Evolutionary conservation across 371 early-diverging fungal genomes (phyloP).

Genomic region (Mucor racemosus): DNA sequence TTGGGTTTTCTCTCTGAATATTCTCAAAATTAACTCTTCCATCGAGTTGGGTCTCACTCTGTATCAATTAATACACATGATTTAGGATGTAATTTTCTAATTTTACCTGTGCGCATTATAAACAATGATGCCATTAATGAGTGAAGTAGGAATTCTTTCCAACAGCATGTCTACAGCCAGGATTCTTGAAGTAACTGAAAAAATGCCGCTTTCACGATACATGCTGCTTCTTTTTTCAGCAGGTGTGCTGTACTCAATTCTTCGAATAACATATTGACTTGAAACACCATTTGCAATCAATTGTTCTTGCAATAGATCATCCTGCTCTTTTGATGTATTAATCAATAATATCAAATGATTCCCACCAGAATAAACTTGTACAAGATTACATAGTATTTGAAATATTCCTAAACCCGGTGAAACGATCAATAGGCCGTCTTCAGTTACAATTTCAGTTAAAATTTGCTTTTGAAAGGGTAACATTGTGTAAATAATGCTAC

Average conservation of each 20-base stretch:
- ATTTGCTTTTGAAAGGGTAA: constrained; percentile 77
- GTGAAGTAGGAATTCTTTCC: constrained; percentile 72
- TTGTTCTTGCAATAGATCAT: constrained; percentile 61
- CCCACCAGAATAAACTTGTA: constrained; percentile 74
- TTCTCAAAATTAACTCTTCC: constrained; percentile 87
- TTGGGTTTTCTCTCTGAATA: constrained; percentile 81
- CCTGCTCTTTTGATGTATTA: constrained; percentile 74
- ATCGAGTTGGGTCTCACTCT: constrained; percentile 81
- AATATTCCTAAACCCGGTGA: constrained; percentile 84
- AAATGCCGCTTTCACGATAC: constrained; percentile 88
- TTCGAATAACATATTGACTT: constrained; percentile 42
- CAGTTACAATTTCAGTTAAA: constrained; percentile 66
- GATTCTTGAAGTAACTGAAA: constrained; percentile 89
- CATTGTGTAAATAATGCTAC: constrained; percentile 14
- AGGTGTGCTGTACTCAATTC: constrained; percentile 70
- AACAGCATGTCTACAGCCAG: constrained; percentile 95
- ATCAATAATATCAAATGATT: constrained; percentile 82
- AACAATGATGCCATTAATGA: constrained; percentile 88
- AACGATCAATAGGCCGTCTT: constrained; percentile 85
- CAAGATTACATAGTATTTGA: constrained; percentile 67
- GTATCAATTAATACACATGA: not conserved
- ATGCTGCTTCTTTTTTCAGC: constrained; percentile 66
- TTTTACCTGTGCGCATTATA: constrained; percentile 72
- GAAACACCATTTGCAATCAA: constrained; percentile 50
- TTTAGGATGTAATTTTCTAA: not conserved